Evolutionary conservation across 129 eudicot genomes (phyloP).

Genomic region (Pseudognaphalium luteoalbum): DNA sequence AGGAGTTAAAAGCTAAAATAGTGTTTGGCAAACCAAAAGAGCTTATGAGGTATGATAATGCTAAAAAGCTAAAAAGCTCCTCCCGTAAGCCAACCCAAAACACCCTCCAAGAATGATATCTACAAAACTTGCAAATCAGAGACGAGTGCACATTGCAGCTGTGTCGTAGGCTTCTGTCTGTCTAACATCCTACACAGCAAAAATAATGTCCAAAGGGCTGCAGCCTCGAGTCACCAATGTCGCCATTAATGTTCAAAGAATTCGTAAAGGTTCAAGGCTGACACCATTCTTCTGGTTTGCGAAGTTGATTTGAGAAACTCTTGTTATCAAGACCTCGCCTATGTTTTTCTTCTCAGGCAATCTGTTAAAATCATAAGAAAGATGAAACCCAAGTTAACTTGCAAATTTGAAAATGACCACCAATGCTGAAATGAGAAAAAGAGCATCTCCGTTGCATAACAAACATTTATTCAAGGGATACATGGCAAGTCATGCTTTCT

Average conservation of each 20-base stretch:
- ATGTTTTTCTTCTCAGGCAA: slow-evolving; percentile 49
- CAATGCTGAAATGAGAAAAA: not conserved
- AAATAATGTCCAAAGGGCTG: not conserved
- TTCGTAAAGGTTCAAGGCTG: slow-evolving; percentile 1
- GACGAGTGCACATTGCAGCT: not conserved
- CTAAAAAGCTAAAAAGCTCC: too few relatives aligned
- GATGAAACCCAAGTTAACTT: slow-evolving; percentile 6
- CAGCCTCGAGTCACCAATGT: not conserved
- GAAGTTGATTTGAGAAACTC: slow-evolving; percentile 3
- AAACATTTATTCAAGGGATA: not conserved
- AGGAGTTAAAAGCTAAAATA: too few relatives aligned
- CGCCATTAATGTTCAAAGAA: not conserved
- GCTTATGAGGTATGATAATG: too few relatives aligned
- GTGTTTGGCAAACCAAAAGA: too few relatives aligned
- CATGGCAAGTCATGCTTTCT: not conserved
- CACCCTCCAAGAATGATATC: not conserved
- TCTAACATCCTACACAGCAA: too few relatives aligned
- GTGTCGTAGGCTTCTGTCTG: not conserved
- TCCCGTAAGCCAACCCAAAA: too few relatives aligned
- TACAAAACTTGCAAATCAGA: slow-evolving; percentile 3
- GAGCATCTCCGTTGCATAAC: too few relatives aligned
- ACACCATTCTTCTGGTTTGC: slow-evolving; percentile 5
- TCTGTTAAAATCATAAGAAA: slow-evolving; percentile 34
- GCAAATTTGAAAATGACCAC: not conserved
- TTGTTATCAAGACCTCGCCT: not conserved